A percentile compares a stretch with the other conserved stretches of the same genome.
Conservation (phyloP, 2,329 filamentous ascomycete genomes). For the Fusarium continuum region DNA sequence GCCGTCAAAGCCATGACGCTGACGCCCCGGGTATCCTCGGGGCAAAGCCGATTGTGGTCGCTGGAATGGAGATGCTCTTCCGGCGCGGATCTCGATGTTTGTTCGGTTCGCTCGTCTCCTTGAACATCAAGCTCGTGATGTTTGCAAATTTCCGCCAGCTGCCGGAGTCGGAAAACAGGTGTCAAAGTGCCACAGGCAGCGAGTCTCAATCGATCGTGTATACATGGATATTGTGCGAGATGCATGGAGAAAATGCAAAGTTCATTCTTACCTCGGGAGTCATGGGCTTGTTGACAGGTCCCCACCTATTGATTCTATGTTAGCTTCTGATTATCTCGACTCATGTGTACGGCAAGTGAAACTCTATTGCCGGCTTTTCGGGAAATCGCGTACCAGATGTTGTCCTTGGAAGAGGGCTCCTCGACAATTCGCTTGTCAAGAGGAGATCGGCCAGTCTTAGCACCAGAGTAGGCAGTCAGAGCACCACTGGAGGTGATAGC, state of each 20-base stretch:
- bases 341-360: conserved; percentile 16
- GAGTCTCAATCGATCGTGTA: conserved; percentile 6
- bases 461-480: conserved; percentile 95
- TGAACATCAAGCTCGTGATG: conserved; percentile 30
- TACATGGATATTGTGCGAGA: neutral
- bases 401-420: conserved; percentile 86
- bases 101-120: conserved; percentile 8
- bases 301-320: conserved; percentile 69
- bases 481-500: conserved; percentile 97
- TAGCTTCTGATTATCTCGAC: conserved; percentile 41
- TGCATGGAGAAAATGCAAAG: conserved; percentile 15
- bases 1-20: conserved; percentile 39
- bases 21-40: conserved; percentile 43
- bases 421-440: conserved; percentile 98
- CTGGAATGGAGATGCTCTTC: conserved; percentile 37
- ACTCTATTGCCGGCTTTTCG: conserved; percentile 19
- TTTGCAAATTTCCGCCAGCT: conserved; percentile 16
- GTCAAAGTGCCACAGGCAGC: conserved; percentile 8
- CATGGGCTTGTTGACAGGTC: conserved; percentile 99
- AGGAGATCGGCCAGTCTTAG: conserved; percentile 96
- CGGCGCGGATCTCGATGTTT: conserved; percentile 20
- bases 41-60: conserved; percentile 35
- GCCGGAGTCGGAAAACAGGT: conserved; percentile 3
- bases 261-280: conserved; percentile 77
- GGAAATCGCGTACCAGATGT: conserved; percentile 75